These are phyloP conservation scores for Emmonsia crescens DNA, from an alignment of 2,329 filamentous ascomycete species.

Conservation along the genomic window DNA sequence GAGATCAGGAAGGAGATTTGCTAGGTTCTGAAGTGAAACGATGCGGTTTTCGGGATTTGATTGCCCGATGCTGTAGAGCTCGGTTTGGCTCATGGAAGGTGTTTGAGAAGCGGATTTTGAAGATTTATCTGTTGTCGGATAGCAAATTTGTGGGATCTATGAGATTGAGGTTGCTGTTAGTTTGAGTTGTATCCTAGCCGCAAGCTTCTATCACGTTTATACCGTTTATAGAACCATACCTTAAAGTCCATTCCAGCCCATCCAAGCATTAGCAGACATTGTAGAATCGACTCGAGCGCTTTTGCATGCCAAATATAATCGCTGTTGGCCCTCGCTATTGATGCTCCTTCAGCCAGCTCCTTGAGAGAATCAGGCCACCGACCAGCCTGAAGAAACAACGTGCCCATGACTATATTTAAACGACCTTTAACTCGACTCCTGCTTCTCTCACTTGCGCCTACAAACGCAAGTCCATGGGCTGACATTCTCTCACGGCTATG, in stretches of 20 bases:
- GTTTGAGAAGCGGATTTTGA: conserved; percentile 35
- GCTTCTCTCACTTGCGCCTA: conserved; percentile 63
- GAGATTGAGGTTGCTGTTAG: not conserved
- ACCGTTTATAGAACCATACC: conserved; percentile 15
- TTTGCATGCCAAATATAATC: conserved; percentile 98
- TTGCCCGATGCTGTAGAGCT: conserved; percentile 30
- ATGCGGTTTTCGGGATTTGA: conserved; percentile 38
- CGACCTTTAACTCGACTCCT: conserved; percentile 73
- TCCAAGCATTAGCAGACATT: conserved; percentile 71
- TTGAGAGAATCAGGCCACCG: conserved; percentile 81
- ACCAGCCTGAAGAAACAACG: conserved; percentile 77
- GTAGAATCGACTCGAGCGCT: conserved; percentile 74
- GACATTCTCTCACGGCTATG: conserved; percentile 51
- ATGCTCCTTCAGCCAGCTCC: conserved; percentile 70
- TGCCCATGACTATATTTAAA: conserved; percentile 67
- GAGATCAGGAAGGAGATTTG: conserved; percentile 45
- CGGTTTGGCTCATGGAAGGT: conserved; percentile 27
- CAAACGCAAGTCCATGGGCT: conserved; percentile 57
- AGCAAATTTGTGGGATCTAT: conserved; percentile 45
- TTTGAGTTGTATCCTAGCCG: conserved; percentile 7
- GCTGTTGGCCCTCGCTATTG: conserved; percentile 63
- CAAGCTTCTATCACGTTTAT: not conserved
- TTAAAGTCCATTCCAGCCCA: conserved; percentile 75
- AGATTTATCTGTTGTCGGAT: conserved; percentile 40
- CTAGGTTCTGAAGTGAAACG: conserved; percentile 39